Evolutionary conservation across 208 protist species (phyloP).

Genomic region (Leishmania tarentolae): DNA sequence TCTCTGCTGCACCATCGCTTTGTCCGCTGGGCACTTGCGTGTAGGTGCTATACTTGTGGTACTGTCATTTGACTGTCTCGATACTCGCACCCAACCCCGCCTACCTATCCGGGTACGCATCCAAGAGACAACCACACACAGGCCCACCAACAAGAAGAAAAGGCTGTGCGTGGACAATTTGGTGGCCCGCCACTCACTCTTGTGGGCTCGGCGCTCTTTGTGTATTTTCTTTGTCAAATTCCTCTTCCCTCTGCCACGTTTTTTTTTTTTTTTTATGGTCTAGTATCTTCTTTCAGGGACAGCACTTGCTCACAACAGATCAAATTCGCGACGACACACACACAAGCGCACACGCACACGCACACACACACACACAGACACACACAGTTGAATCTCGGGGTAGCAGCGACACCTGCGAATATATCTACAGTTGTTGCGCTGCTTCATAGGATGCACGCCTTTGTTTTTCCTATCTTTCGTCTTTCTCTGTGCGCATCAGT

Average conservation of each 20-base stretch:
- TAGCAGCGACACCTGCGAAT: neutral
- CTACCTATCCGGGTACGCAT: too few species aligned
- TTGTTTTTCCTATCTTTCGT: conserved; percentile 14
- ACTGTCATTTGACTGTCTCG: neutral
- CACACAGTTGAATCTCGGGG: neutral
- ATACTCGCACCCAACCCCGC: neutral
- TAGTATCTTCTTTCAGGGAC: too few species aligned
- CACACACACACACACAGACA: too few species aligned
- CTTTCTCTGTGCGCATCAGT: neutral
- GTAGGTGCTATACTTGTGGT: neutral
- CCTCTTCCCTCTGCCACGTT: neutral
- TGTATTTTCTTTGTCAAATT: neutral
- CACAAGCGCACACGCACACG: too few species aligned
- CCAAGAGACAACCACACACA: neutral
- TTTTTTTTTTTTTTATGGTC: neutral
- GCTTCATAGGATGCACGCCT: neutral
- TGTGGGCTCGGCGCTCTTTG: neutral
- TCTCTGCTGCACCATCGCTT: neutral
- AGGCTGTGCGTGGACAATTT: neutral
- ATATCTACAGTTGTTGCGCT: conserved; percentile 2
- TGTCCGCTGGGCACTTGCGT: neutral
- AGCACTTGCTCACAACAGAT: too few species aligned
- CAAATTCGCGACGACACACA: too few species aligned
- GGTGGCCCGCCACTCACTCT: neutral
- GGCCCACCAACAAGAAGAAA: neutral